Conservation (phyloP, 2,329 filamentous ascomycete genomes). For the Penicillium sp. region DNA sequence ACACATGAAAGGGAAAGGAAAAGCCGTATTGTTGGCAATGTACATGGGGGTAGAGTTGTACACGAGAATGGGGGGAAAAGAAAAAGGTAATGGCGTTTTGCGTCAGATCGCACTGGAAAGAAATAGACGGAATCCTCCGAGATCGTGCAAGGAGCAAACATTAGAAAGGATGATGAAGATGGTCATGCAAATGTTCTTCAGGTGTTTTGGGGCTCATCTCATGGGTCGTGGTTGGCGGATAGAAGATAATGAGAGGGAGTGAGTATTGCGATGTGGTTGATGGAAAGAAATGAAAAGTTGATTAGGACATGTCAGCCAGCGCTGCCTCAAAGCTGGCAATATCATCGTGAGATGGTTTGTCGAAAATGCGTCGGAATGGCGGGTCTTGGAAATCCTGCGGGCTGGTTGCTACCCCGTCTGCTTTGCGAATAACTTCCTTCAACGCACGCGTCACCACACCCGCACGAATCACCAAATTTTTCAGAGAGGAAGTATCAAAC, state of each 20-base stretch:
- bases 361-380: constrained; percentile 49
- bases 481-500: constrained; percentile 63
- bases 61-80: constrained; percentile 15
- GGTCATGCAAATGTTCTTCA: constrained; percentile 13
- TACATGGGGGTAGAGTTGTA: constrained; percentile 18
- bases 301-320: constrained; percentile 22
- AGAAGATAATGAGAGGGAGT: constrained; percentile 12
- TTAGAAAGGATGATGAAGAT: constrained; percentile 12
- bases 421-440: constrained; percentile 50
- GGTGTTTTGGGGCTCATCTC: constrained; percentile 9
- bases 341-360: constrained; percentile 38
- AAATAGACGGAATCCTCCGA: neutral
- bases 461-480: constrained; percentile 56
- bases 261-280: neutral
- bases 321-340: constrained; percentile 30
- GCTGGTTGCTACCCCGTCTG: constrained; percentile 43
- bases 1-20: constrained; percentile 10
- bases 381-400: constrained; percentile 39
- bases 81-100: constrained; percentile 17
- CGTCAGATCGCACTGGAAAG: constrained; percentile 8
- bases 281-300: neutral
- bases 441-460: constrained; percentile 49
- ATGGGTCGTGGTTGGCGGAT: constrained; percentile 5
- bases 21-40: constrained; percentile 8
- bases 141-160: constrained; percentile 1